Percentiles rank a stretch among this genome's conserved stretches.
phyloP scores from a whole-genome alignment of 1,284 basidiomycete genomes.

The Somion occarium region DNA sequence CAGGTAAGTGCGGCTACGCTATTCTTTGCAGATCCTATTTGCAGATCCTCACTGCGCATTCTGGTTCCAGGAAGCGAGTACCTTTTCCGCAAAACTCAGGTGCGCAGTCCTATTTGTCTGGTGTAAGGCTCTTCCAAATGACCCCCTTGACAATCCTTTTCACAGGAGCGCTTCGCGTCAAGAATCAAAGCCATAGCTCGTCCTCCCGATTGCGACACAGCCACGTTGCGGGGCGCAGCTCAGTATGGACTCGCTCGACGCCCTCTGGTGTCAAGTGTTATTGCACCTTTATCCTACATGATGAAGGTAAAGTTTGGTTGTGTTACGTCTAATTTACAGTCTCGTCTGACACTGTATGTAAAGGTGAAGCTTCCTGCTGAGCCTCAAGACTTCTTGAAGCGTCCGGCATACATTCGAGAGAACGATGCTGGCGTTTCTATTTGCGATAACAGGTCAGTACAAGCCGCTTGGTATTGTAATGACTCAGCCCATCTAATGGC shows the following conservation, averaged over 20 bases:
- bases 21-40: background rate
- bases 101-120: slow-evolving; percentile 25
- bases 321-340: background rate
- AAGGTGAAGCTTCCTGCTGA: slow-evolving; percentile 82
- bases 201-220: slow-evolving; percentile 78
- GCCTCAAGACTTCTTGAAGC: slow-evolving; percentile 68
- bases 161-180: slow-evolving; percentile 2
- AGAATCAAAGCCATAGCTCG: slow-evolving; percentile 66
- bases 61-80: slow-evolving; percentile 58
- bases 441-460: slow-evolving; percentile 69
- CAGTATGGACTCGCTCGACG: slow-evolving; percentile 75
- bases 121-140: background rate
- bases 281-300: slow-evolving; percentile 74
- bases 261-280: slow-evolving; percentile 70
- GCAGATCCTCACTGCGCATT: background rate
- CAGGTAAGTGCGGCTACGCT: slow-evolving; percentile 23
- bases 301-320: slow-evolving; percentile 55
- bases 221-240: slow-evolving; percentile 77
- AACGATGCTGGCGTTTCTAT: slow-evolving; percentile 72
- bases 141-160: background rate
- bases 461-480: slow-evolving; percentile 9
- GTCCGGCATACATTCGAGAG: slow-evolving; percentile 75
- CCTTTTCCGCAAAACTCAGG: slow-evolving; percentile 69
- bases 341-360: slow-evolving; percentile 5
- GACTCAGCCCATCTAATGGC: background rate